Evolutionary conservation across 2,329 filamentous ascomycete genomes (phyloP).

Genomic region (Fusarium paranaense): DNA sequence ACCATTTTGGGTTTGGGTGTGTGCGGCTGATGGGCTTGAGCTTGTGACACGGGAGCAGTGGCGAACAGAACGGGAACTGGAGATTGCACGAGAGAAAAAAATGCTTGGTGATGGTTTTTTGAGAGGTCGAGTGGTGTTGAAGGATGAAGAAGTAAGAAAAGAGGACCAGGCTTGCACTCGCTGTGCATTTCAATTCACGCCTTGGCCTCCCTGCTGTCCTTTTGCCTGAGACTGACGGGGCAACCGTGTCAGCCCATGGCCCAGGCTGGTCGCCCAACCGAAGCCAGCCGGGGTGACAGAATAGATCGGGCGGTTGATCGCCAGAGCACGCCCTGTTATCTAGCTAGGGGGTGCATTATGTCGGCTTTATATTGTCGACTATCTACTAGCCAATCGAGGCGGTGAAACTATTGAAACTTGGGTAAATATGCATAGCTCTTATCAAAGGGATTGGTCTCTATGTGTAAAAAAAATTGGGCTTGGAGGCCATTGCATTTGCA

Average conservation of each 20-base stretch:
- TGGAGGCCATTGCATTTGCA: conserved; percentile 14
- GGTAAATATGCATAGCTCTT: conserved; percentile 34
- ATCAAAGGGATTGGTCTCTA: conserved; percentile 21
- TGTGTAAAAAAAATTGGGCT: conserved; percentile 8
- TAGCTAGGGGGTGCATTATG: not conserved
- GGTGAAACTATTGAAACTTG: conserved; percentile 37
- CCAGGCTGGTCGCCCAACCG: conserved; percentile 17
- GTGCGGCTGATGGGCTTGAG: conserved; percentile 31
- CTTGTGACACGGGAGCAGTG: conserved; percentile 5
- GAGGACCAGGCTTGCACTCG: conserved; percentile 33
- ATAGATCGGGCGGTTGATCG: not conserved
- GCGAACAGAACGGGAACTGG: not conserved
- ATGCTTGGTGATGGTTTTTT: conserved; percentile 18
- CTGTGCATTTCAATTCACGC: conserved; percentile 42
- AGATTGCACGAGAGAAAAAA: conserved; percentile 3
- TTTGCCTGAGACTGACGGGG: conserved; percentile 49
- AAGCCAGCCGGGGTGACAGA: conserved; percentile 4
- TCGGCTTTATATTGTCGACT: conserved; percentile 6
- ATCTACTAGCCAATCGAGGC: conserved; percentile 29
- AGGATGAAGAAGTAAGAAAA: conserved; percentile 40
- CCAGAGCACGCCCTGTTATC: not conserved
- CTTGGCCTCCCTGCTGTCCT: conserved; percentile 39
- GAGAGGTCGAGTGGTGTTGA: conserved; percentile 34
- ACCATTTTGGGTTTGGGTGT: conserved; percentile 49
- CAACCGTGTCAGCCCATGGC: conserved; percentile 35